Percentiles rank a stretch among this genome's conserved stretches.
Conservation (phyloP, 2,329 filamentous ascomycete genomes). For the Colletotrichum viniferum region DNA sequence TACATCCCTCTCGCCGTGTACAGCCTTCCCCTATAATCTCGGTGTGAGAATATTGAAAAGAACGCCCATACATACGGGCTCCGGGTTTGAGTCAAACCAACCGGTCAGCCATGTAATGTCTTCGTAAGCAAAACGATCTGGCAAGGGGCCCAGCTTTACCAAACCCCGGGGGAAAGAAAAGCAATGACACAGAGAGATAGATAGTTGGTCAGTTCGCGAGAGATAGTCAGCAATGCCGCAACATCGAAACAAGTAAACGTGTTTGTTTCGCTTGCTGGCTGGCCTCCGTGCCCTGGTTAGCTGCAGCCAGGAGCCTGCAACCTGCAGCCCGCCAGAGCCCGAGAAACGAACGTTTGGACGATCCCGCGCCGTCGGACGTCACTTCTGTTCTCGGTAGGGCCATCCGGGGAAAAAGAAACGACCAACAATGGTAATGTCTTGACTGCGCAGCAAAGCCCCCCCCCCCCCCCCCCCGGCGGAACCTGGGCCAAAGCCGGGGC, state of each 20-base stretch:
- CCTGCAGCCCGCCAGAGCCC: not conserved
- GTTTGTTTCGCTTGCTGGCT: not conserved
- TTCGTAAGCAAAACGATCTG: not conserved
- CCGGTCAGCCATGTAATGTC: not conserved
- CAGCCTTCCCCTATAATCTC: not conserved
- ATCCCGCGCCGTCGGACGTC: constrained; percentile 17
- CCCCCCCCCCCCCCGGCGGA: too few relatives aligned
- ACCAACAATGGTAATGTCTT: not conserved
- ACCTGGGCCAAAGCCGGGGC: not conserved
- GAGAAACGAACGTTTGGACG: not conserved
- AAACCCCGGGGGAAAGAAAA: not conserved
- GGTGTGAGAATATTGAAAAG: not conserved
- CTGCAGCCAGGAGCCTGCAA: not conserved
- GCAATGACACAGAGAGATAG: not conserved
- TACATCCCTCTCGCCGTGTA: not conserved
- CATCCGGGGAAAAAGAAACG: constrained; percentile 12
- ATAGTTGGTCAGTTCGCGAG: not conserved
- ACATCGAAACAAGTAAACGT: not conserved
- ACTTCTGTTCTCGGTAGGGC: constrained; percentile 21
- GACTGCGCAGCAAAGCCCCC: not conserved
- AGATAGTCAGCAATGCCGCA: not conserved
- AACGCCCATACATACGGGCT: not conserved
- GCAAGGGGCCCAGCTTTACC: not conserved
- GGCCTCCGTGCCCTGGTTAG: not conserved
- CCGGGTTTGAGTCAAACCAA: not conserved